Evolutionary conservation across 768 basidiomycete genomes (phyloP), one percentile per base, ranked within the genome.

Genomic region (Daedaleopsis sinensis): DNA sequence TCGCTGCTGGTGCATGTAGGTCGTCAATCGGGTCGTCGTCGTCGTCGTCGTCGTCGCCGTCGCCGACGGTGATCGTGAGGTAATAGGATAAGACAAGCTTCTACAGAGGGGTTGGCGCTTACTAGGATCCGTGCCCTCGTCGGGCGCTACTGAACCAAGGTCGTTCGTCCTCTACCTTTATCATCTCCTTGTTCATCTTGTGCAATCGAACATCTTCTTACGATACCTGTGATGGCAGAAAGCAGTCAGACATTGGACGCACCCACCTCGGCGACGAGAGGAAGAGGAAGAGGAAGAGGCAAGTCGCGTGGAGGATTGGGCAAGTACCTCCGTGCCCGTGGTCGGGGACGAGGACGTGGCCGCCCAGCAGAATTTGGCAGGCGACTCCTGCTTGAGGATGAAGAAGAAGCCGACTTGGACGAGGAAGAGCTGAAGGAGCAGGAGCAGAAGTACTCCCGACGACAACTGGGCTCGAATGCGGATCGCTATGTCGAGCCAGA

Each of bases 401-500:
- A 91, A 70, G 70, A 72, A 16, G 67, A 64, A 6, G 74, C 65
- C 0, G 77, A 78, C 16, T 18, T 74, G 7, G 73, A 77, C 52
- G 76, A 81, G 37, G 87, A 86, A 64, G 80, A 77, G 35, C 80
- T 78, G 0, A 75, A 77, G 37, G 87, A 85, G 68, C 63, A 75
- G 11, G 76, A 75, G 16, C 71, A 69, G 38, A 88, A 83, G 68
- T 92, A 82, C 57, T 71, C 83, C 24, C 78, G 79, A 58, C 79
- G 91, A 39, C 76, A 84, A 52, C 76, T 94, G 16, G 85, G 79
- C 4, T 81, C 87, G 5, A 93, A 94, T 69, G 86, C 79, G 0
- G 90, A 92, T 78, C 79, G 91, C 54, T 93, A 93, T 68, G 79
- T 69, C 16, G 91, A 93, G 73, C 82, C 83, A 19, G 88, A 85